A percentile compares a stretch with the other conserved stretches of the same genome.
These are phyloP conservation scores for Domatiomyces globalis DNA, from an alignment of 2,329 filamentous ascomycete species.

Conservation along the genomic window DNA sequence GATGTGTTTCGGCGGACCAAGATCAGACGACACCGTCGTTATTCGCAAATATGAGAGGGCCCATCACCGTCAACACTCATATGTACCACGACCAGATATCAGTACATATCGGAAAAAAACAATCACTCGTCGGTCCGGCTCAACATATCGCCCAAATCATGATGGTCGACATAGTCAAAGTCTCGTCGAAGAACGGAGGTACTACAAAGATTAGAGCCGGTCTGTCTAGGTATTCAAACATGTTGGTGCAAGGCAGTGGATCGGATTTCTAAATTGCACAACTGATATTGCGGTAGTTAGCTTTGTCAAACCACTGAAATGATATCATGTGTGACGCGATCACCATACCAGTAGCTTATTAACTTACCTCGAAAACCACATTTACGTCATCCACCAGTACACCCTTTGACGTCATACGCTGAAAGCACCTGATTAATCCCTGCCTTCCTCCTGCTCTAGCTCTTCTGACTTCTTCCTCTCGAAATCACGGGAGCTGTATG, in stretches of 20 bases:
- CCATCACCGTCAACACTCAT: slow-evolving; percentile 9
- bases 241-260: neutral
- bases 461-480: neutral
- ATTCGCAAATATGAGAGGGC: slow-evolving; percentile 10
- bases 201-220: neutral
- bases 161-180: slow-evolving; percentile 5
- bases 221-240: neutral
- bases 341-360: neutral
- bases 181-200: neutral
- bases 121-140: slow-evolving; percentile 11
- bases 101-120: slow-evolving; percentile 10
- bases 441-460: neutral
- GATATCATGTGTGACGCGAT: neutral
- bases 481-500: neutral
- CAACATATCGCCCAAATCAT: slow-evolving; percentile 9
- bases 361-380: neutral
- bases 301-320: neutral
- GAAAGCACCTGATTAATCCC: neutral
- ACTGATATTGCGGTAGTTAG: neutral
- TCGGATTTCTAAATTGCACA: neutral
- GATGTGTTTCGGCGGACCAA: slow-evolving; percentile 13
- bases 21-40: slow-evolving; percentile 9
- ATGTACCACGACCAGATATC: slow-evolving; percentile 13
- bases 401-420: neutral
- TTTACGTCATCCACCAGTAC: neutral